Evolutionary conservation across 345 rosid species (phyloP), one percentile per base, ranked within the genome.

Genomic region (Hibiscus tridactylites): DNA sequence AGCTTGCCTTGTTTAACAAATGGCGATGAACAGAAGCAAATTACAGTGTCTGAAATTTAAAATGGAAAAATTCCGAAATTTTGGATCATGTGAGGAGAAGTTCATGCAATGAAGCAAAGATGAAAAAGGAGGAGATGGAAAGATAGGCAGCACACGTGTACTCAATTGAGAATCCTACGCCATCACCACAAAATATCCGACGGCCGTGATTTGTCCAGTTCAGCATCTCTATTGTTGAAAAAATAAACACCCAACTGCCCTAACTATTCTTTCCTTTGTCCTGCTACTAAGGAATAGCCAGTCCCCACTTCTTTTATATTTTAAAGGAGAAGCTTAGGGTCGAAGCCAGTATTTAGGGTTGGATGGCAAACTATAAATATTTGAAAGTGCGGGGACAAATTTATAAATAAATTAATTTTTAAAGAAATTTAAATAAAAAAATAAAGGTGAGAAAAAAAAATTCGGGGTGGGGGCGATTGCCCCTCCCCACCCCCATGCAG

Each of bases 101-200:
- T 82, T 86, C 85, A 86, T 86, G 90, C 90, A 86, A 63, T 81
- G 84, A 86, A 86, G 90, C 86, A 84, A 84, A 81, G 83, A 47
- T 47, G 52, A 47, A 12, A 44, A 12, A 35, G 4, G 57, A 50
- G 44, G 68, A 65, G 61, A 60, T 56, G 19, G 56, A 6, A 58
- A 56, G 70, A 68, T 57, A 71, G 75, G 44, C 46, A 81, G 82
- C 87, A 86, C 87, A 84, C 42, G 9, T 84, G 86, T 76, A 86
- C 76, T 76, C 70, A 71, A 74, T 79, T 69, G 80, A 84, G 79
- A 74, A 76, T 80, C 77, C 49, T 76, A 77, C 82, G 72, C 81
- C 79, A 70, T 28, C 60, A 28, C 66, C 57, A 9, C 78, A 39
- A 39, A 39, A 7, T 39, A 39, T 84, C 26, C 19, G 73, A 82